phyloP scores from a whole-genome alignment of 805 yeast species.

The Pichia paraexigua region DNA sequence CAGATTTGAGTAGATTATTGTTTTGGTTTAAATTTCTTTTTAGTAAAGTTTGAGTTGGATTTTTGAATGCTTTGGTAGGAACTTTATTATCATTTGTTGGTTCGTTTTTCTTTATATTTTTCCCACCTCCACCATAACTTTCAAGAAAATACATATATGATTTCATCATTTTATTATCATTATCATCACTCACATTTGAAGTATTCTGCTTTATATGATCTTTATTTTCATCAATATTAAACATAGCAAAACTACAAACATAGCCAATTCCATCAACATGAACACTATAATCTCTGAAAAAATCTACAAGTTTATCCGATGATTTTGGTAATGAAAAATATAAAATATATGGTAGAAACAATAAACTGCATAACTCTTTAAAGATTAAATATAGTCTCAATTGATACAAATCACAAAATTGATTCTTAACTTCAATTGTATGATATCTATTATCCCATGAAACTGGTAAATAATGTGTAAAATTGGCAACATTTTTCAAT shows the following conservation, averaged over 20 bases:
- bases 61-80: background rate
- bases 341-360: slow-evolving; percentile 82
- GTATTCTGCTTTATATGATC: slow-evolving; percentile 20
- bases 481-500: slow-evolving; percentile 70
- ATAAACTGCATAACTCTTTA: slow-evolving; percentile 72
- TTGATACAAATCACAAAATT: slow-evolving; percentile 73
- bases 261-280: slow-evolving; percentile 94
- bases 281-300: slow-evolving; percentile 80
- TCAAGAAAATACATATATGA: slow-evolving; percentile 84
- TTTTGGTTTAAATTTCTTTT: slow-evolving; percentile 5
- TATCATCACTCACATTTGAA: slow-evolving; percentile 34
- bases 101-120: slow-evolving; percentile 1
- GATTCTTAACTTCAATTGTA: slow-evolving; percentile 73
- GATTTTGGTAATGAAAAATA: slow-evolving; percentile 75
- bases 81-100: background rate
- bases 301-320: slow-evolving; percentile 75
- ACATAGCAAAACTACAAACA: slow-evolving; percentile 91
- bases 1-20: slow-evolving; percentile 16
- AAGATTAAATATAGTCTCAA: slow-evolving; percentile 61
- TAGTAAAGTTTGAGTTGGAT: background rate
- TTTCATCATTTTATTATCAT: slow-evolving; percentile 85
- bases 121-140: slow-evolving; percentile 54
- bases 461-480: slow-evolving; percentile 83
- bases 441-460: slow-evolving; percentile 84
- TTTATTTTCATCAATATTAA: slow-evolving; percentile 58